phyloP scores from a whole-genome alignment of 305 asterid species.

The Solanum hybrid region DNA sequence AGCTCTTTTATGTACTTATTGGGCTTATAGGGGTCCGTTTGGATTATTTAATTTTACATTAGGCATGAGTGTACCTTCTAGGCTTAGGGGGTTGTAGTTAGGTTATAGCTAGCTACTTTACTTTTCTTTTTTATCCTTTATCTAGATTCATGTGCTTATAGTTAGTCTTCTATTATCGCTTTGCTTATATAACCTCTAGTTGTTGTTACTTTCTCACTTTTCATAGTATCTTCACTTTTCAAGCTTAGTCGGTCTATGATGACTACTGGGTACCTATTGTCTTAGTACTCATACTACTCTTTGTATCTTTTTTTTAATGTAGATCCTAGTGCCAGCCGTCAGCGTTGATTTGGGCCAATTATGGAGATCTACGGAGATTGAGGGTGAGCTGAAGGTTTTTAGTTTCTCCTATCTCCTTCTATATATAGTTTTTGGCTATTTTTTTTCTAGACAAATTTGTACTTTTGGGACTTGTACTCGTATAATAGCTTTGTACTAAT shows the following conservation, averaged over 20 bases:
- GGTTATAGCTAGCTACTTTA: neutral
- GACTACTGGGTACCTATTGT: neutral
- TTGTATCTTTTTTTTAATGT: too few species aligned
- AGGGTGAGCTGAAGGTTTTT: neutral
- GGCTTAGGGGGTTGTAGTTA: neutral
- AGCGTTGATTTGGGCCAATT: neutral
- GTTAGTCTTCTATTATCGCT: neutral
- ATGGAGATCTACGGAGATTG: neutral
- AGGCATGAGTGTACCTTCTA: neutral
- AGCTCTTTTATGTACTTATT: neutral
- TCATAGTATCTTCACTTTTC: neutral
- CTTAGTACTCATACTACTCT: neutral
- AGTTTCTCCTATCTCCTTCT: neutral
- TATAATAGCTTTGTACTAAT: neutral
- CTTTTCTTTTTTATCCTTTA: neutral
- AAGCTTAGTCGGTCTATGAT: neutral
- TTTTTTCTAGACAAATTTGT: neutral
- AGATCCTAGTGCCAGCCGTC: neutral
- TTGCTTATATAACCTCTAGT: neutral
- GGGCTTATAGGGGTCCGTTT: neutral
- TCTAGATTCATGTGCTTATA: neutral
- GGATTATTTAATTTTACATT: neutral
- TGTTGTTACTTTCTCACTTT: neutral
- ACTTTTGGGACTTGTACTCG: neutral
- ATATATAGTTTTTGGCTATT: neutral